Conservation (phyloP, 2,329 filamentous ascomycete species). For the Xylariaceae sp. region DNA sequence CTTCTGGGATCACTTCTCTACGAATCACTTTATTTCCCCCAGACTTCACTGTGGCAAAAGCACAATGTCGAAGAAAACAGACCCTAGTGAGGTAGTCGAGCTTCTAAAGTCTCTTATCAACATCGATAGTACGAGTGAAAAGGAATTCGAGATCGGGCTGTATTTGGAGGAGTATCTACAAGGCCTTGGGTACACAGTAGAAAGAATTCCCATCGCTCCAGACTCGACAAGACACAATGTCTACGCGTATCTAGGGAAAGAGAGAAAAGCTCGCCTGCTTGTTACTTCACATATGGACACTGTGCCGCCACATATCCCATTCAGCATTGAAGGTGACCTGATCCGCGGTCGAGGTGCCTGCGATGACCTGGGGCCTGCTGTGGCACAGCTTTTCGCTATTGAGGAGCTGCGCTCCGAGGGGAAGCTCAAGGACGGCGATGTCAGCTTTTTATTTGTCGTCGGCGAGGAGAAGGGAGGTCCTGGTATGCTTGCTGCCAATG, state of each 20-base stretch:
- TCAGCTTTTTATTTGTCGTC: slow-evolving; percentile 38
- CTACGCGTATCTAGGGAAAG: slow-evolving; percentile 37
- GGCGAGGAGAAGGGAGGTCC: slow-evolving; percentile 54
- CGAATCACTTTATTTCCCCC: not conserved
- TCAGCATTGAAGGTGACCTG: slow-evolving; percentile 36
- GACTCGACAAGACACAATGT: slow-evolving; percentile 36
- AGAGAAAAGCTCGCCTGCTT: slow-evolving; percentile 31
- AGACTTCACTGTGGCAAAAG: not conserved
- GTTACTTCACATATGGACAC: slow-evolving; percentile 38
- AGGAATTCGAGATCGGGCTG: slow-evolving; percentile 35
- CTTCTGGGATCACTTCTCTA: not conserved
- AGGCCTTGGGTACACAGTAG: slow-evolving; percentile 35
- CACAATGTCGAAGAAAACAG: slow-evolving; percentile 18
- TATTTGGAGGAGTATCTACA: slow-evolving; percentile 34
- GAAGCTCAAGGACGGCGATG: slow-evolving; percentile 25
- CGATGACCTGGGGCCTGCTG: slow-evolving; percentile 39
- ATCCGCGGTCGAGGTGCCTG: slow-evolving; percentile 48
- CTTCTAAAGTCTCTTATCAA: slow-evolving; percentile 36
- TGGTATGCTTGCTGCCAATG: slow-evolving; percentile 53
- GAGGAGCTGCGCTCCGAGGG: slow-evolving; percentile 31
- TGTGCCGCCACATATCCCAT: slow-evolving; percentile 52
- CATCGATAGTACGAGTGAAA: slow-evolving; percentile 36
- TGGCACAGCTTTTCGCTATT: slow-evolving; percentile 49
- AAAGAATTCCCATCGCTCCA: slow-evolving; percentile 34
- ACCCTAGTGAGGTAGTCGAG: slow-evolving; percentile 19